Evolutionary conservation across 2,329 filamentous ascomycete genomes (phyloP).

Genomic region (Pyricularia grisea): DNA sequence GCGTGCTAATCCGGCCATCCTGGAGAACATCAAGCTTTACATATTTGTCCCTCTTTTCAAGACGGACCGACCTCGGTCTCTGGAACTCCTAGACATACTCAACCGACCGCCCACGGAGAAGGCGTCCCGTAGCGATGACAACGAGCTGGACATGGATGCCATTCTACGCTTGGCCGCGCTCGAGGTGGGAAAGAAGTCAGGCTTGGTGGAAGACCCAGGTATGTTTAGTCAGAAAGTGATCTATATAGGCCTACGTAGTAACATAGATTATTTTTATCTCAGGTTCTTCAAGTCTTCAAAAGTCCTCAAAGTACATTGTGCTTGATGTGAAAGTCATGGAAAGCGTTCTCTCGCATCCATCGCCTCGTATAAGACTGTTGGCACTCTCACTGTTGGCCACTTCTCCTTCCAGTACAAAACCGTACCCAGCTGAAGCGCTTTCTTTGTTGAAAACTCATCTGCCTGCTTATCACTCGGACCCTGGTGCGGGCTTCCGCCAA

Average conservation of each 20-base stretch:
- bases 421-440: conserved; percentile 56
- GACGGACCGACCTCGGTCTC: conserved; percentile 39
- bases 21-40: conserved; percentile 57
- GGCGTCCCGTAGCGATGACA: conserved; percentile 16
- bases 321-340: conserved; percentile 6
- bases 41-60: conserved; percentile 55
- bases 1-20: conserved; percentile 34
- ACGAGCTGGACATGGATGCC: conserved; percentile 39
- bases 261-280: conserved; percentile 9
- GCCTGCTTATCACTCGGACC: conserved; percentile 67
- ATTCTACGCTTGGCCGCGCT: conserved; percentile 57
- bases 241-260: neutral
- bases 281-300: conserved; percentile 11
- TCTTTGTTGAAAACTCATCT: conserved; percentile 55
- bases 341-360: conserved; percentile 35
- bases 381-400: conserved; percentile 72
- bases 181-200: conserved; percentile 61
- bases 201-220: conserved; percentile 61
- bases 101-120: conserved; percentile 27
- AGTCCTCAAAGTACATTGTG: conserved; percentile 12
- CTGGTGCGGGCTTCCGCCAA: conserved; percentile 77
- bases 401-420: conserved; percentile 64
- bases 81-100: conserved; percentile 46
- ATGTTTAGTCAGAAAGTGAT: conserved; percentile 10
- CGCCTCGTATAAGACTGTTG: conserved; percentile 62